phyloP scores from a whole-genome alignment of 257 asterid genomes.

The Knoxia roxburghii region DNA sequence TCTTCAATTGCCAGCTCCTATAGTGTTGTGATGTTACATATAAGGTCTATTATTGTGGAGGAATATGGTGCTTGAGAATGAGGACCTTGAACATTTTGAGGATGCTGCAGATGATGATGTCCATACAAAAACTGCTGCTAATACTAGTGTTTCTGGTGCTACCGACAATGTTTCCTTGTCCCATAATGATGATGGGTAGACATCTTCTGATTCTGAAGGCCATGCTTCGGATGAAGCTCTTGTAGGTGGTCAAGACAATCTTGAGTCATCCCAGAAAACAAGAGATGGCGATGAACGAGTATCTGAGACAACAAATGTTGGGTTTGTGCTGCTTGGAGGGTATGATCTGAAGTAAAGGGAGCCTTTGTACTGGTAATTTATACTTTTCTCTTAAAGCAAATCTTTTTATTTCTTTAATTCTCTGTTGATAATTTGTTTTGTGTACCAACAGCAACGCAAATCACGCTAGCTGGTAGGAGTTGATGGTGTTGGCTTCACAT shows the following conservation, averaged over 20 bases:
- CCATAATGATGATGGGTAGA: conserved; percentile 38
- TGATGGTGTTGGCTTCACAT: conserved; percentile 66
- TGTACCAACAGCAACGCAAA: conserved; percentile 74
- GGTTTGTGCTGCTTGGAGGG: conserved; percentile 43
- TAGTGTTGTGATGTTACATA: too few species aligned
- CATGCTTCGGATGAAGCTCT: conserved; percentile 33
- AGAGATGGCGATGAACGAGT: conserved; percentile 21
- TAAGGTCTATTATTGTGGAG: conserved; percentile 29
- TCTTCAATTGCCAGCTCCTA: too few species aligned
- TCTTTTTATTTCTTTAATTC: neutral
- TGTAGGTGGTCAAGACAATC: conserved; percentile 26
- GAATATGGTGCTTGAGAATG: conserved; percentile 77
- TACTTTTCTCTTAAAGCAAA: neutral
- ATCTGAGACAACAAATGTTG: conserved; percentile 21
- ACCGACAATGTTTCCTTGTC: conserved; percentile 33
- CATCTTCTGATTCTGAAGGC: conserved; percentile 41
- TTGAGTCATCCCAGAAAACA: conserved; percentile 24
- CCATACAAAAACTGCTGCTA: conserved; percentile 26
- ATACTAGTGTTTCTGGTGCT: conserved; percentile 21
- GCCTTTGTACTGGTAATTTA: conserved; percentile 70
- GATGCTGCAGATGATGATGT: conserved; percentile 61
- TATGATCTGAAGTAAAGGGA: conserved; percentile 77
- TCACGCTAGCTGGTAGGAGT: conserved; percentile 91
- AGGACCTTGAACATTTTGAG: conserved; percentile 86
- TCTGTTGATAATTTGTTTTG: conserved; percentile 2